Evolutionary conservation across 495 filamentous ascomycete species (phyloP).

Genomic region (Penicillium parvum): DNA sequence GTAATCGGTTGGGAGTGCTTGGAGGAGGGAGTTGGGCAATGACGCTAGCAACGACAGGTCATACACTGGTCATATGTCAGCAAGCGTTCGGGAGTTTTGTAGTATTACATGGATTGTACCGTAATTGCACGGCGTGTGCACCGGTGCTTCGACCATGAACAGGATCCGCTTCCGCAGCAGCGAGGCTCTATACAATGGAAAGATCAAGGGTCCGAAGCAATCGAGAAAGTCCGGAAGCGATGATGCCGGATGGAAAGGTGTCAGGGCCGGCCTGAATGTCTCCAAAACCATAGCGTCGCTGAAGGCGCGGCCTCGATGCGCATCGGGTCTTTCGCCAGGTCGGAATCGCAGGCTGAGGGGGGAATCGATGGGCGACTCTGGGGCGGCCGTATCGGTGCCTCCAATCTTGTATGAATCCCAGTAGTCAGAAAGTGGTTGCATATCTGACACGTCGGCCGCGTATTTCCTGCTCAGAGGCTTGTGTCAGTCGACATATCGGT

Average conservation of each 20-base stretch:
- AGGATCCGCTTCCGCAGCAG: conserved; percentile 83
- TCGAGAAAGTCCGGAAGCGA: conserved; percentile 73
- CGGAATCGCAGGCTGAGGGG: conserved; percentile 48
- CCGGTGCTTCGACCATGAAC: conserved; percentile 77
- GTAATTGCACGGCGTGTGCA: conserved; percentile 81
- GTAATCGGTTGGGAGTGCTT: conserved; percentile 41
- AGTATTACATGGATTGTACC: conserved; percentile 51
- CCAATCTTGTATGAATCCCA: conserved; percentile 66
- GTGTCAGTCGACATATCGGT: conserved; percentile 8
- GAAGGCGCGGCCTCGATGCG: conserved; percentile 31
- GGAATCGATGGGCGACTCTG: conserved; percentile 49
- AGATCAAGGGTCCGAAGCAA: conserved; percentile 83
- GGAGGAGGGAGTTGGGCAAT: conserved; percentile 62
- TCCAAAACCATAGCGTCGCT: conserved; percentile 52
- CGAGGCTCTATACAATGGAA: conserved; percentile 86
- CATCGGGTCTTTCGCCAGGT: conserved; percentile 35
- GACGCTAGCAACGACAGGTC: conserved; percentile 88
- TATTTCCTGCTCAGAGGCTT: conserved; percentile 25
- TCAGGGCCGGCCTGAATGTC: conserved; percentile 64
- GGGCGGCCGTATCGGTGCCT: conserved; percentile 36
- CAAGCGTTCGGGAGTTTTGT: neutral
- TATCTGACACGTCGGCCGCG: conserved; percentile 41
- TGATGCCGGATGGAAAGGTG: conserved; percentile 78
- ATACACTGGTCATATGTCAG: conserved; percentile 60
- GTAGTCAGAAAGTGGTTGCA: conserved; percentile 65